Base-by-base conservation (phyloP, 805 yeast genomes). In the Metschnikowia similis region DNA sequence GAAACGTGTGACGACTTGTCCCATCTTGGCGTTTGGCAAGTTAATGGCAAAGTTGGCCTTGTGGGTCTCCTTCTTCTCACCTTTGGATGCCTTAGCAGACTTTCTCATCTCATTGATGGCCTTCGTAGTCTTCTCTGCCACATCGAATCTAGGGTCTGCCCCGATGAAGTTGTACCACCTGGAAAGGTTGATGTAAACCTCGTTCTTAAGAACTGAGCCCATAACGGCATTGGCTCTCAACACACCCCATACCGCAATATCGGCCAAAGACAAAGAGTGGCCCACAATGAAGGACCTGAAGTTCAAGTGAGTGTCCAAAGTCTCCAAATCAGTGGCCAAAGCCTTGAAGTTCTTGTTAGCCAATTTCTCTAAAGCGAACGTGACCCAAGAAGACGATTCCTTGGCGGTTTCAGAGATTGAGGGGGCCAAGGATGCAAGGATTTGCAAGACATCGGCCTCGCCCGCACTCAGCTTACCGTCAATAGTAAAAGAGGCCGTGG, bases 1-100 rank as follows among this genome's bases (percentile, higher is more conserved):
- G 83, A 94, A 94, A 75, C 99, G 87, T 48, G 99, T 95, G 48
- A 95, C 98, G 50, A 94, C 99, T 71, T 91, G 76, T 57, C 99
- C 99, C 50, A 86, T 83, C 63, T 80, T 83, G 51, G 99, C 99
- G 66, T 84, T 95, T 52, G 87, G 87, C 58, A 94, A 81, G 63
- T 89, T 94, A 63, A 94, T 94, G 67, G 91, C 97, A 60, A 87
- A 94, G 70, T 87, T 91, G 55, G 99, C 98, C 75, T 89, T 89
- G 78, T 89, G 95, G 47, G 84, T 76, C 70, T 89, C 94, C 72
- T 89, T 90, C 74, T 85, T 85, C 60, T 84, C 87, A 49, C 78
- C 79, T 52, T 60, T 61, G 34, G 54, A 54, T 29, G 67, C 55
- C 66, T 85, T 84, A 54, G 87, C 77, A 43, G 78, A 67, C 67